These are phyloP conservation scores for Barnettozyma hawaiiensis DNA, from an alignment of 1,139 yeast genomes.

Conservation along the genomic window DNA sequence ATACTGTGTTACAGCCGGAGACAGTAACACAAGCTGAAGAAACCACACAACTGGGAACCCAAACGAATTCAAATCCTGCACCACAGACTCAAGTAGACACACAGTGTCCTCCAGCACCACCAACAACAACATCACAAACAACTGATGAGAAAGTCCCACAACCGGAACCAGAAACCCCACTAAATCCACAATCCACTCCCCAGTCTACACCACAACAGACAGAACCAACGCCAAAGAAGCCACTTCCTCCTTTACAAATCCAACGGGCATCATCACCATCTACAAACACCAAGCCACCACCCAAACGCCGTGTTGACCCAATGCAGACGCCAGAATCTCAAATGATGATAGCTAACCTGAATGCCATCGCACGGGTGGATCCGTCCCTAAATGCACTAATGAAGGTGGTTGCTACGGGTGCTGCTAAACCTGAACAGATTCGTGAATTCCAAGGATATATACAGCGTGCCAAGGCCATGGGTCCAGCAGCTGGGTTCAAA, in stretches of 20 bases:
- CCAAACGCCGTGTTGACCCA: conserved; percentile 28
- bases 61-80: no score
- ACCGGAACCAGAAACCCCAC: not conserved
- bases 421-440: conserved; percentile 66
- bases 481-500: conserved; percentile 38
- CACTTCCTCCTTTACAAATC: conserved; percentile 16
- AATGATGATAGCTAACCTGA: conserved; percentile 76
- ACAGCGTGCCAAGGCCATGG: conserved; percentile 70
- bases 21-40: not conserved
- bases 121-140: no score
- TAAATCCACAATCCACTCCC: no score
- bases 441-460: conserved; percentile 76
- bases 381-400: conserved; percentile 60
- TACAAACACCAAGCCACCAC: conserved; percentile 9
- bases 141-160: not conserved
- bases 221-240: conserved; percentile 5
- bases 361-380: conserved; percentile 73
- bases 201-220: not conserved
- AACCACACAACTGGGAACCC: not conserved
- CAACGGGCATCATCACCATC: conserved; percentile 7
- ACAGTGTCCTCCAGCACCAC: no score
- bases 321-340: conserved; percentile 63
- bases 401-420: conserved; percentile 81
- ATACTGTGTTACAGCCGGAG: conserved; percentile 8
- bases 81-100: no score